Evolutionary conservation across 768 basidiomycete species (phyloP).

Genomic region (Amanita thiersii): DNA sequence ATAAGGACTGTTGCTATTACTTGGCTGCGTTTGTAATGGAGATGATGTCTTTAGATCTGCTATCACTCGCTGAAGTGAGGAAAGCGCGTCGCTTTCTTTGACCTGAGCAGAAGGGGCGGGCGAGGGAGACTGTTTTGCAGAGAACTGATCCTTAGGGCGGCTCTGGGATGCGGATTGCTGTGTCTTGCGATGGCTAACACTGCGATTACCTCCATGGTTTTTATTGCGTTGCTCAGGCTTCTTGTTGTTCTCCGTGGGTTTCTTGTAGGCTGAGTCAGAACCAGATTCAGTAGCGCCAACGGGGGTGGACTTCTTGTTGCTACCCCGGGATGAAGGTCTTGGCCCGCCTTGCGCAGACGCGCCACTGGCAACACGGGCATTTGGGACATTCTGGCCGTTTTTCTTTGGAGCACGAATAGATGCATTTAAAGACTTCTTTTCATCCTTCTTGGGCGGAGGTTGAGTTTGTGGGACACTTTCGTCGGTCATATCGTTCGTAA

Average conservation of each 20-base stretch:
- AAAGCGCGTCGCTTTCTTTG: slow-evolving; percentile 73
- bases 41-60: slow-evolving; percentile 87
- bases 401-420: slow-evolving; percentile 49
- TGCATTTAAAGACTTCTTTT: slow-evolving; percentile 53
- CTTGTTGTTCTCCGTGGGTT: slow-evolving; percentile 46
- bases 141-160: slow-evolving; percentile 38
- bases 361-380: slow-evolving; percentile 36
- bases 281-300: slow-evolving; percentile 52
- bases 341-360: slow-evolving; percentile 33
- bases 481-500: slow-evolving; percentile 89
- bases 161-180: slow-evolving; percentile 53
- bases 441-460: slow-evolving; percentile 58
- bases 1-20: slow-evolving; percentile 21
- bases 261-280: slow-evolving; percentile 61
- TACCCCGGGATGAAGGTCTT: slow-evolving; percentile 57
- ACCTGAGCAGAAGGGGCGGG: slow-evolving; percentile 40
- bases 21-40: slow-evolving; percentile 41
- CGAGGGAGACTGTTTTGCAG: slow-evolving; percentile 35
- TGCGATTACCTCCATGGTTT: slow-evolving; percentile 40
- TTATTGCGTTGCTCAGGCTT: slow-evolving; percentile 51
- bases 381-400: slow-evolving; percentile 38
- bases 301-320: slow-evolving; percentile 50
- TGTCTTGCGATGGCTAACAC: slow-evolving; percentile 45
- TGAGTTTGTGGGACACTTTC: slow-evolving; percentile 56
- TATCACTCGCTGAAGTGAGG: slow-evolving; percentile 88